phyloP scores from a whole-genome alignment of 805 yeast species.

The Sungouiozyma intestinalis region DNA sequence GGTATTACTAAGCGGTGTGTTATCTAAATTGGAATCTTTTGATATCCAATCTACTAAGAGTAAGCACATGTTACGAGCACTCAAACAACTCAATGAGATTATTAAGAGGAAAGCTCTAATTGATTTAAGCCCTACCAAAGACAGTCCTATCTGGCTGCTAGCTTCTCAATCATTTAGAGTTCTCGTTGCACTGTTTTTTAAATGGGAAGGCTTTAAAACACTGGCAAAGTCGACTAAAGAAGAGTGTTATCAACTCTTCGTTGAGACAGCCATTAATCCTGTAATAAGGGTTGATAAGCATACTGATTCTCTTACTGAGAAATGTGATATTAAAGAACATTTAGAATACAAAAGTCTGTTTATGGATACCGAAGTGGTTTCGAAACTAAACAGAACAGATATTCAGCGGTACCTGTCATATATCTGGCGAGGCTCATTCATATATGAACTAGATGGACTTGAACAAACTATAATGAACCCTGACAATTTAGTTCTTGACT shows the following conservation, averaged over 20 bases:
- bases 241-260: conserved; percentile 21
- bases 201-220: conserved; percentile 2
- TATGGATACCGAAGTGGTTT: conserved; percentile 31
- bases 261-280: conserved; percentile 23
- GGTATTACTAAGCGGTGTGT: conserved; percentile 29
- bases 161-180: conserved; percentile 34
- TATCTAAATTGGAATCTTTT: conserved; percentile 29
- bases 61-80: conserved; percentile 35
- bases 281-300: conserved; percentile 18
- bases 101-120: conserved; percentile 35
- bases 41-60: conserved; percentile 32
- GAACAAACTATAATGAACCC: conserved; percentile 32
- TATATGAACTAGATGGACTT: conserved; percentile 46
- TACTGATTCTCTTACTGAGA: conserved; percentile 31
- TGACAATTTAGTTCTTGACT: conserved; percentile 26
- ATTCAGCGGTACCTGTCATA: conserved; percentile 37
- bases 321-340: conserved; percentile 38
- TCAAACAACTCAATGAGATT: conserved; percentile 43
- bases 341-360: conserved; percentile 32
- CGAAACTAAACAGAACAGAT: conserved; percentile 21
- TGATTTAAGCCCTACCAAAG: conserved; percentile 4
- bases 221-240: conserved; percentile 5
- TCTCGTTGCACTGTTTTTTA: conserved; percentile 24
- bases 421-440: conserved; percentile 50
- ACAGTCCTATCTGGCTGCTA: conserved; percentile 43